Evolutionary conservation across 2,329 filamentous ascomycete genomes (phyloP).

Genomic region (Trichoderma arundinaceum): DNA sequence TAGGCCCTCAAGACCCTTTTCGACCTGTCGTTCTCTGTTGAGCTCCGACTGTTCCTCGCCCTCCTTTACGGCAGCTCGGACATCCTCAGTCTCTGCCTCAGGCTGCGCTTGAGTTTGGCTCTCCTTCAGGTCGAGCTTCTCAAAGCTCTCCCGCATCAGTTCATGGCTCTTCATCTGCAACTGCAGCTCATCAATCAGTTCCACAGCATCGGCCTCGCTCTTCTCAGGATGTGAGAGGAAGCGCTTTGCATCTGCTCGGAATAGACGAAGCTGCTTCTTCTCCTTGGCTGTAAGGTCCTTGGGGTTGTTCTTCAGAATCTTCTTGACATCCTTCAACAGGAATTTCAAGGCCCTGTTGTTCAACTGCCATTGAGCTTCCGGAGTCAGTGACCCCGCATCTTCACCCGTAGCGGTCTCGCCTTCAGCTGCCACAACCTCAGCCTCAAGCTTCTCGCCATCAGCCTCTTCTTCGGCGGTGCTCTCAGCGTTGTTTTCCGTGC

Average conservation of each 20-base stretch:
- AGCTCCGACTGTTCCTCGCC: conserved; percentile 33
- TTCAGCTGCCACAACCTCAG: conserved; percentile 33
- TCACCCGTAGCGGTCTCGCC: conserved; percentile 35
- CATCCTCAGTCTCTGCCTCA: conserved; percentile 33
- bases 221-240: conserved; percentile 56
- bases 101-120: conserved; percentile 28
- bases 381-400: conserved; percentile 35
- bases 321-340: conserved; percentile 44
- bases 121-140: conserved; percentile 39
- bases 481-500: conserved; percentile 36
- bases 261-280: conserved; percentile 77
- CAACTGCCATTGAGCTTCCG: conserved; percentile 38
- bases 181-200: conserved; percentile 44
- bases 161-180: conserved; percentile 44
- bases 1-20: conserved; percentile 45
- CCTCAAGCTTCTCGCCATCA: conserved; percentile 33
- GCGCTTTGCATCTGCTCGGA: conserved; percentile 68
- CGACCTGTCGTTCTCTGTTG: conserved; percentile 43
- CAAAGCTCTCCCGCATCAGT: conserved; percentile 41
- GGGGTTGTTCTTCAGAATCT: conserved; percentile 51
- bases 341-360: conserved; percentile 39
- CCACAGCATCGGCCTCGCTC: conserved; percentile 39
- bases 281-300: conserved; percentile 67
- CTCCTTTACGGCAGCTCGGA: background rate
- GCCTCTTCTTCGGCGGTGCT: conserved; percentile 27